Evolutionary conservation across 768 basidiomycete genomes (phyloP), one percentile per base, ranked within the genome.

Genomic region (Podaxis rugospora): DNA sequence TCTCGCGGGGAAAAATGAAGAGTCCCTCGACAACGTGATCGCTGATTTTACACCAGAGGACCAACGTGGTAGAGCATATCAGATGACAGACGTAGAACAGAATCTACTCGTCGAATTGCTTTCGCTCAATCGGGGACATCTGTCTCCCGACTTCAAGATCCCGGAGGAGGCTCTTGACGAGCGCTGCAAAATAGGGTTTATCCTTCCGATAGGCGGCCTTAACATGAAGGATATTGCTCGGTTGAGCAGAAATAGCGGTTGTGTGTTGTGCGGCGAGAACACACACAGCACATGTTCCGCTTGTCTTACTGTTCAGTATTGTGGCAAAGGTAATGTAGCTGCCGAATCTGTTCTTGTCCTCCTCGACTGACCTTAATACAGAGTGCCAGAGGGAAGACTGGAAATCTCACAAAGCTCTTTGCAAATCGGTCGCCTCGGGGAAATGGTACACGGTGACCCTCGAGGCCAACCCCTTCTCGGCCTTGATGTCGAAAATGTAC

Each of bases 371-470:
- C 16, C 44, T 16, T 5, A n/a, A 44, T 50, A 13, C 44, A 78
- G 79, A 73, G 47, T 80, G 79, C 53, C 80, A 80, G 63, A 70
- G 59, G n/a, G 66, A 62, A 25, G 76, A 80, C 63, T 81, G 79
- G 79, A 69, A 70, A 35, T 62, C 67, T 7, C 79, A 80, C 66
- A 79, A 76, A 66, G 51, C 57, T 0, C 57, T 67, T 0, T 81
- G 79, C 63, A 70, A 66, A 13, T 70, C 77, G 1, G 70, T 81
- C 46, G 71, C 73, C 62, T 74, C 75, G 32, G 79, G 75, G 1
- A 72, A 71, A 5, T 81, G 79, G 79, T 65, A 64, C 49, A 70
- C 67, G 5, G 58, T 77, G 27, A 66, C 62, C 3, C 69, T 75
- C 44, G 61, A 66, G 56, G 58, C 36, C 13, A 61, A 63, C 39